Evolutionary conservation across 2,329 filamentous ascomycete genomes (phyloP), one percentile per base, ranked within the genome.

Genomic region (Juglanconis sp.): DNA sequence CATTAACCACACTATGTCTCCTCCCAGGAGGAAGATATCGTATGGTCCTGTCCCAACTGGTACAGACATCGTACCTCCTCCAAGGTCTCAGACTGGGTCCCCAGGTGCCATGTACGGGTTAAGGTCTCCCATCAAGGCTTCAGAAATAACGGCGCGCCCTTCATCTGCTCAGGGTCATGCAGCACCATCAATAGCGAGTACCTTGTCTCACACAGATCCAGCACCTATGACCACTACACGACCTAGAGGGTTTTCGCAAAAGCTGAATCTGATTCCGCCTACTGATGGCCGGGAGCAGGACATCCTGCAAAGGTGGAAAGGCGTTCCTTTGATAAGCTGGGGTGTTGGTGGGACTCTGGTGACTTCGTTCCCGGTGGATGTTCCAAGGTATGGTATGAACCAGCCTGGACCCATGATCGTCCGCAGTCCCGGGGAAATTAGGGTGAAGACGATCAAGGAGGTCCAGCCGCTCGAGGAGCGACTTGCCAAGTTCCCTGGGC

Each of bases 251-350:
- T 76, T 81, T 56, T 87, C 84, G 3, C 76, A 84, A 58, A 77
- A 75, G 34, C 72, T 87, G 54, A 84, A 85, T 65, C 79, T 87
- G 64, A 78, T 88, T 42, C 76, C 82, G 8, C 87, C 87, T 1
- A 87, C 81, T 1, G 86, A 89, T 71, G 87, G 87, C 1, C 82
- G 84, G 24, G 85, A 89, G 68, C 76, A 86, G 17, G 95, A 99
- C 75, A 86, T 88, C 2, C 78, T 99, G 6, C 84, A 96, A 71
- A 83, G 95, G 65, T 99, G 95, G 95, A 92, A 90, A 75, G 96
- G 96, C 3, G 84, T 86, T 11, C 95, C 96, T 0, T 83, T 96
- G 11, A 88, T 98, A 68, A 85, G 84, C 1, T 99, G 96, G 88
- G 92, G 92, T 3, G 87, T 96, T 53, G 93, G 92, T 24, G 95